Evolutionary conservation across 164 flowering plant genomes (phyloP), one percentile per base, ranked within the genome.

Genomic region (Magnolia changhungtana): DNA sequence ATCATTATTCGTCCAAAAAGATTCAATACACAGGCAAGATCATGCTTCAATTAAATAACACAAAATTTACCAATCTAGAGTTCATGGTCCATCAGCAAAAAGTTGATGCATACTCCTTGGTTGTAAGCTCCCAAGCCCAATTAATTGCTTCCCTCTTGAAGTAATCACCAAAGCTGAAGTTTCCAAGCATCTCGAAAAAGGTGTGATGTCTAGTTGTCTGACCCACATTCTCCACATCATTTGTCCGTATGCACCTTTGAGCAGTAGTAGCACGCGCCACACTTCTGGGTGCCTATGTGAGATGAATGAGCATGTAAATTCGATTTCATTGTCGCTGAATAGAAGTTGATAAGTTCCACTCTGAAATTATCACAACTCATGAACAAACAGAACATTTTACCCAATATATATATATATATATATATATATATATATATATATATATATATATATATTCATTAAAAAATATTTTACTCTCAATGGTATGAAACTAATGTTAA

Each of bases 51-150:
- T 76, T 64, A 74, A 81, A 69, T 63, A 72, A 63, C 77, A 76
- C 72, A 76, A 78, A 68, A 74, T 31, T 79, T 74, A 82, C 85
- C 81, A 80, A 78, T 76, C 66, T 66, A 82, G 70, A 79, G 69
- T 75, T 78, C 78, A 77, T 69, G 74, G 75, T 69, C 81, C 81
- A 80, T 75, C 75, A 75, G 77, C 78, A 75, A 77, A 83, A 73
- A 71, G 23, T 59, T 72, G 74, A 78, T 72, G 72, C 96, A 76
- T 90, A 93, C 97, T 92, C 96, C 67, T 78, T 67, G n/a, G 93
- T 93, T 69, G 96, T 80, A 75, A 93, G 96, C 82, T 96, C 98
- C 99, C 99, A 96, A 59, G 99, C 97, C 99, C 99, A 96, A 64
- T 75, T 84, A 59, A 96, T 93, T 78, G 99, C 98, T 51, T 96